Evolutionary conservation across 768 basidiomycete species (phyloP).

Genomic region (Arthromyces matolae): DNA sequence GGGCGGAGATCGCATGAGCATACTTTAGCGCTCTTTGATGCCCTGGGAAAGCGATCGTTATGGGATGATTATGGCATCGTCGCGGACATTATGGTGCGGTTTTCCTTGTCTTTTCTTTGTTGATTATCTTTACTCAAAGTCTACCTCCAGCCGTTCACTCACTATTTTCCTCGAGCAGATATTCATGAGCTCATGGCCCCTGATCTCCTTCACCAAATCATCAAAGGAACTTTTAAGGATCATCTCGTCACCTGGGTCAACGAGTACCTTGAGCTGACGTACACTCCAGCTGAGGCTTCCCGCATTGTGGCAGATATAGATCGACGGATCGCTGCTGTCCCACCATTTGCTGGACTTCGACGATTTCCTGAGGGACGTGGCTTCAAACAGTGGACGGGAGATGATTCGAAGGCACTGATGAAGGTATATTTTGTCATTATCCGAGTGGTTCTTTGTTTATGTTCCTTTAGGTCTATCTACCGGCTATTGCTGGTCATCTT

Average conservation of each 20-base stretch:
- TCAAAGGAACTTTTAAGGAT: conserved; percentile 29
- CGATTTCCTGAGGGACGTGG: conserved; percentile 9
- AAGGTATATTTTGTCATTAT: conserved; percentile 10
- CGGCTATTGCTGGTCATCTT: conserved; percentile 6
- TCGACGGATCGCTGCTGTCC: conserved; percentile 12
- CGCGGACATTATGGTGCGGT: conserved; percentile 23
- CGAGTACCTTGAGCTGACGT: conserved; percentile 17
- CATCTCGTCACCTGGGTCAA: conserved; percentile 28
- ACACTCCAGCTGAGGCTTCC: conserved; percentile 13
- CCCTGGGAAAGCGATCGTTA: conserved; percentile 12
- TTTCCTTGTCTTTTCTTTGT: background rate
- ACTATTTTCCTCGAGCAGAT: conserved; percentile 23
- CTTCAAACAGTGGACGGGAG: conserved; percentile 19
- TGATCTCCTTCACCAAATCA: conserved; percentile 28
- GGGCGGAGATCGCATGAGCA: conserved; percentile 10
- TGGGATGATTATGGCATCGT: conserved; percentile 27
- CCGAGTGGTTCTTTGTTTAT: background rate
- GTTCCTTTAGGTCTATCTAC: conserved; percentile 10
- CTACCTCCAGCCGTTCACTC: conserved; percentile 25
- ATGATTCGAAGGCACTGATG: conserved; percentile 17
- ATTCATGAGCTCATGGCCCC: conserved; percentile 26
- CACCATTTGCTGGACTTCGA: conserved; percentile 7
- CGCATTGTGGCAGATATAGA: conserved; percentile 28
- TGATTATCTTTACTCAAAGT: background rate
- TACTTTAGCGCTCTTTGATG: conserved; percentile 17